Base-by-base conservation (phyloP, 1,139 yeast genomes). In the Blastobotrys illinoisensis region DNA sequence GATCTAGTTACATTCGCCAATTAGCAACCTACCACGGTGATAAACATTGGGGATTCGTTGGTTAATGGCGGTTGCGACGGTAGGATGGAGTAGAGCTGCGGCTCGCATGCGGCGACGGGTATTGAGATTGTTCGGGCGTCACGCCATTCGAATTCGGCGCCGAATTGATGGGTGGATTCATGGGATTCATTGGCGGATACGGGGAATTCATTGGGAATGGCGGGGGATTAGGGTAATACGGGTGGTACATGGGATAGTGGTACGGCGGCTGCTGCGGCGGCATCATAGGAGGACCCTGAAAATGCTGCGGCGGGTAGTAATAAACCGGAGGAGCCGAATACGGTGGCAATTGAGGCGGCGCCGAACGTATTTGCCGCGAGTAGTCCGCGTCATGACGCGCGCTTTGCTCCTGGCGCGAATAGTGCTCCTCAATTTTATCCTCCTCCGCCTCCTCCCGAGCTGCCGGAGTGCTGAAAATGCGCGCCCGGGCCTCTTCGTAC, bases 401-500 rank as follows among this genome's bases (percentile, higher is more conserved):
- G 18, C 21, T 16, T 5, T 13, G 46, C 46, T 43, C 20, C 21
- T 43, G 16, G 46, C 23, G 21, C 11, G 18, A 46, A 9, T 23
- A 32, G 3, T 13, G 14, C 40, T 32, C 40, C 40, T 32, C 40
- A 32, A 32, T 32, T 14, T 5, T 32, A 5, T 32, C 40, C 11
- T 7, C 16, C 11, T 32, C 40, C 19, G 49, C 70, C 2, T 64
- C 67, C 1, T 66, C 72, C 2, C 65, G 69, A 2, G 69, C 70
- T 1, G 28, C 57, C 44, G 58, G 58, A 19, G 56, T 69, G 21
- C 71, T 71, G 63, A 79, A 78, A 9, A 79, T 79, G 52, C 78
- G 68, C 28, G 77, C 79, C 48, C 82, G 66, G 9, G 78, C 74
- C 60, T 71, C 72, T 61, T 71, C 72, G 60, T 78, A 78, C 20